phyloP scores from a whole-genome alignment of 1,139 yeast genomes.

The Casaregolazyma suthepensis region DNA sequence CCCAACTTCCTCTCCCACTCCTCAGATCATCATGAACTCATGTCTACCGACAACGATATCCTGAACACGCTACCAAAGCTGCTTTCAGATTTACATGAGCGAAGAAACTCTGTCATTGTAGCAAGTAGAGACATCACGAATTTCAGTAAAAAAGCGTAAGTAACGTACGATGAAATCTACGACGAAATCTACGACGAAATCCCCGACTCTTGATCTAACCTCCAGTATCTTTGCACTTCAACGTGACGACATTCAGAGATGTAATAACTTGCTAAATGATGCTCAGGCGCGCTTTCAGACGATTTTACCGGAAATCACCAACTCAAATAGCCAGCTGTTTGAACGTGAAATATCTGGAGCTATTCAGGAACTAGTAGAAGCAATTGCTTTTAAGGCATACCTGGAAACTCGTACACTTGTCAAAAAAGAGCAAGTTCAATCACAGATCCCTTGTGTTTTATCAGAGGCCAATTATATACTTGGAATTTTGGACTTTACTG shows the following conservation, averaged over 20 bases:
- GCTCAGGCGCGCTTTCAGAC: constrained; percentile 11
- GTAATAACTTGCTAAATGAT: background rate
- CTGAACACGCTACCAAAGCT: background rate
- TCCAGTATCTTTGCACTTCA: constrained; percentile 35
- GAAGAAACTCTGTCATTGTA: constrained; percentile 36
- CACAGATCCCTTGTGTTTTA: background rate
- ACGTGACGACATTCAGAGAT: constrained; percentile 18
- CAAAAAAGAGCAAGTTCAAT: constrained; percentile 13
- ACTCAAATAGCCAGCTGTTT: constrained; percentile 18
- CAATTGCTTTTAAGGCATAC: constrained; percentile 35
- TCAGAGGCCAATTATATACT: constrained; percentile 32
- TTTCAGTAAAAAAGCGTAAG: constrained; percentile 35
- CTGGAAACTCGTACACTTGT: constrained; percentile 16
- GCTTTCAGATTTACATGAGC: constrained; percentile 31
- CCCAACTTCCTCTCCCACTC: no score
- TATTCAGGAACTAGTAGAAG: constrained; percentile 39
- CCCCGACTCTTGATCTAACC: background rate
- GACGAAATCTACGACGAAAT: no score
- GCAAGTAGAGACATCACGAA: constrained; percentile 38
- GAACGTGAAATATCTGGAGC: constrained; percentile 22
- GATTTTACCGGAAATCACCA: constrained; percentile 16
- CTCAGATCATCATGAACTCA: background rate
- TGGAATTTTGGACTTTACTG: constrained; percentile 41
- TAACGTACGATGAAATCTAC: no score
- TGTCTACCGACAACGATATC: background rate